These are phyloP conservation scores for Apophysomyces elegans DNA, from an alignment of 371 early-diverging fungal genomes.

Conservation along the genomic window DNA sequence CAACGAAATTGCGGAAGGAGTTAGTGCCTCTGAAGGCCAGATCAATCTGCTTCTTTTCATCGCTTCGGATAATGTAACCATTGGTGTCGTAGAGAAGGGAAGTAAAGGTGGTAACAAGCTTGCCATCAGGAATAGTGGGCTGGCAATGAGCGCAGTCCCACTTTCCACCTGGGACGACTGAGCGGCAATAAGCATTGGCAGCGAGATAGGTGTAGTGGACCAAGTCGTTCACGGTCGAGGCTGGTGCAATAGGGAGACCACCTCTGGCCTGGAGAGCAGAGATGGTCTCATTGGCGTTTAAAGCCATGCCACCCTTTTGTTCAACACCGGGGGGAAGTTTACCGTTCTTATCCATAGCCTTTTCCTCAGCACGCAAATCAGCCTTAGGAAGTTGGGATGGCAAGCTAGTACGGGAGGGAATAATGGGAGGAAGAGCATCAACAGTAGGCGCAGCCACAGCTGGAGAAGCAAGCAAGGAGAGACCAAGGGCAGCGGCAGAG, in stretches of 20 bases:
- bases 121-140: conserved; percentile 7
- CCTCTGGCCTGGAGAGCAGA: not conserved
- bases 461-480: not conserved
- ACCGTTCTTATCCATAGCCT: conserved; percentile 14
- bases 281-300: conserved; percentile 10
- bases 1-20: conserved; percentile 26
- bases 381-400: not conserved
- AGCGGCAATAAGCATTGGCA: conserved; percentile 22
- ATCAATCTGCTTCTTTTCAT: conserved; percentile 24
- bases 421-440: not conserved
- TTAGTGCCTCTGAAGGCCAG: conserved; percentile 27
- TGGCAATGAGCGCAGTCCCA: conserved; percentile 24
- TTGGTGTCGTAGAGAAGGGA: conserved; percentile 22
- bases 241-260: conserved; percentile 12
- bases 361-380: conserved; percentile 19
- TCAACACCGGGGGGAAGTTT: conserved; percentile 17
- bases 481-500: conserved; percentile 1
- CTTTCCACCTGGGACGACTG: conserved; percentile 18
- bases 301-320: conserved; percentile 17
- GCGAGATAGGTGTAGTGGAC: conserved; percentile 18
- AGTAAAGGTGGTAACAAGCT: conserved; percentile 22
- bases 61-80: conserved; percentile 23
- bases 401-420: not conserved
- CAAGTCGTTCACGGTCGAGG: conserved; percentile 8
- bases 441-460: conserved; percentile 2